Conservation (phyloP, 352 stramenopile genomes). For the Pythium pyrilobum region DNA sequence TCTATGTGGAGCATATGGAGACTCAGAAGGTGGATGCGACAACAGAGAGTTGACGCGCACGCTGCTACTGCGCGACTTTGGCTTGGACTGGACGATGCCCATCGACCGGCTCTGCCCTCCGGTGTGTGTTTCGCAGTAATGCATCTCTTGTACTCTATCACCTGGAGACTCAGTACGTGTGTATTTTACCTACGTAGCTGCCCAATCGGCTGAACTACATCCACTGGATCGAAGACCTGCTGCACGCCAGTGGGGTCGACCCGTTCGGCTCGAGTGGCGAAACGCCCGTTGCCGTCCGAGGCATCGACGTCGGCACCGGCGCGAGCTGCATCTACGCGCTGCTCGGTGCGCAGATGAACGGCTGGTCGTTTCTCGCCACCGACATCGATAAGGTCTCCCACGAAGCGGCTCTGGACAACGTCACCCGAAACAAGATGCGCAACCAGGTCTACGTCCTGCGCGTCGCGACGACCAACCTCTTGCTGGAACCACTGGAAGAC, state of each 20-base stretch:
- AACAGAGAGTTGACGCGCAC: constrained; percentile 86
- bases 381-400: constrained; percentile 91
- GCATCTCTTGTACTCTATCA: background rate
- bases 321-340: constrained; percentile 95
- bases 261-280: constrained; percentile 15
- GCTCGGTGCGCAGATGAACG: constrained; percentile 81
- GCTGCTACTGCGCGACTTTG: constrained; percentile 91
- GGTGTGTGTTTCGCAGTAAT: constrained; percentile 40
- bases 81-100: constrained; percentile 87
- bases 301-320: constrained; percentile 95
- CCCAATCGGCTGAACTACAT: constrained; percentile 94
- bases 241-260: constrained; percentile 42
- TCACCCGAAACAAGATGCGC: constrained; percentile 83
- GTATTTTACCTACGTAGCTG: constrained; percentile 29
- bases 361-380: constrained; percentile 91
- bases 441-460: constrained; percentile 47
- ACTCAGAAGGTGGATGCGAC: no score
- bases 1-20: no score
- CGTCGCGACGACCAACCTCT: constrained; percentile 33
- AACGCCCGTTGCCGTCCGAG: constrained; percentile 28
- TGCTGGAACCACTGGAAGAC: constrained; percentile 42
- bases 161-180: no score
- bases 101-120: constrained; percentile 92
- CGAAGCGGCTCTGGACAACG: constrained; percentile 79
- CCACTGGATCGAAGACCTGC: constrained; percentile 93